These are phyloP conservation scores for Cucumis hystrix DNA, from an alignment of 306 rosid species.

Conservation along the genomic window DNA sequence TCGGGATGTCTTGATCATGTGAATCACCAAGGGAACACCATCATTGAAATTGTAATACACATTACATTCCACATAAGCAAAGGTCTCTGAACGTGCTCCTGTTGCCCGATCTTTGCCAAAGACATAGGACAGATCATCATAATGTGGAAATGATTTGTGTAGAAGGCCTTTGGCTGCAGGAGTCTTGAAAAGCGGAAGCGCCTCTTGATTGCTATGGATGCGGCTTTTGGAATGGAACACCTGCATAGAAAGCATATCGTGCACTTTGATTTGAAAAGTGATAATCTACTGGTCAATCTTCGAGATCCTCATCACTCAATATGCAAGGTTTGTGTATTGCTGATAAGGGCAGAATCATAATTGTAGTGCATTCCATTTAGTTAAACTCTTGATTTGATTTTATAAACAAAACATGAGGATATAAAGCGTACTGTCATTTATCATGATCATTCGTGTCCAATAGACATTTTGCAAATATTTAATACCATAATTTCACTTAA, in stretches of 20 bases:
- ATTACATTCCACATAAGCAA: too few relatives aligned
- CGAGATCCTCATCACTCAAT: constrained; percentile 88
- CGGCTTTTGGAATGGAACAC: constrained; percentile 93
- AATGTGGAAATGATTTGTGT: too few relatives aligned
- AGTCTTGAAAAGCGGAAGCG: constrained; percentile 77
- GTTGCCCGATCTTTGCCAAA: too few relatives aligned
- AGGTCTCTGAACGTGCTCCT: too few relatives aligned
- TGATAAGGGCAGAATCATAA: not conserved
- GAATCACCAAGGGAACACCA: too few relatives aligned
- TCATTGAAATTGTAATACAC: too few relatives aligned
- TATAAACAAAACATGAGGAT: not conserved
- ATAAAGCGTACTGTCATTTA: not conserved
- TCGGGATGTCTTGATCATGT: too few relatives aligned
- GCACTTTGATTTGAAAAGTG: constrained; percentile 95
- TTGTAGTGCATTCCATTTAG: not conserved
- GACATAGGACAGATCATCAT: too few relatives aligned
- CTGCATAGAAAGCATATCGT: constrained; percentile 87
- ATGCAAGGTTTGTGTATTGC: constrained; percentile 51
- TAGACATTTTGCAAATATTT: not conserved
- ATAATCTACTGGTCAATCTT: constrained; percentile 87
- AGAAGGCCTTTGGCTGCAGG: too few relatives aligned
- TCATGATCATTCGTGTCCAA: not conserved
- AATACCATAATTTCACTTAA: not conserved
- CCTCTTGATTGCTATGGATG: constrained; percentile 84
- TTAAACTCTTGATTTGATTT: not conserved